A percentile compares a stretch with the other conserved stretches of the same genome.
Conservation (phyloP, 257 asterid genomes). For the Nicotiana noctiflora region DNA sequence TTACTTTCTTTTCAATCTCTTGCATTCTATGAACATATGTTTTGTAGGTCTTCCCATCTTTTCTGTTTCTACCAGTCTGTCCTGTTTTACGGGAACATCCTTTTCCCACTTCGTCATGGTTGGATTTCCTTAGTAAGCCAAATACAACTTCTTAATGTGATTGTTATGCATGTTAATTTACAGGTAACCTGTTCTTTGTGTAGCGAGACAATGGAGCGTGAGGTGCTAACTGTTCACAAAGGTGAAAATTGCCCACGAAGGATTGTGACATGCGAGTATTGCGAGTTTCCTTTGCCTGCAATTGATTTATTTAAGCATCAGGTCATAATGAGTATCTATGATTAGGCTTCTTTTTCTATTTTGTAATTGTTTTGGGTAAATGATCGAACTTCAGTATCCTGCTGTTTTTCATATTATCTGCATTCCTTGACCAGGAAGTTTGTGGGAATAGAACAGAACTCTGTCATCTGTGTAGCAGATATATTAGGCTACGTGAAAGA, state of each 20-base stretch:
- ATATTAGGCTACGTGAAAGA: conserved; percentile 76
- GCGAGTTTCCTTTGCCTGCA: conserved; percentile 96
- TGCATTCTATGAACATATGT: not conserved
- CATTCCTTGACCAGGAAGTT: conserved; percentile 52
- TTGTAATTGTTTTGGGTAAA: not conserved
- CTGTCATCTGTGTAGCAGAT: conserved; percentile 67
- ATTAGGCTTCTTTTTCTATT: not conserved
- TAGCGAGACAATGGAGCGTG: conserved; percentile 85
- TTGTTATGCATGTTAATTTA: conserved; percentile 25
- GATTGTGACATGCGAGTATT: conserved; percentile 82
- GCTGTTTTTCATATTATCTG: conserved; percentile 9
- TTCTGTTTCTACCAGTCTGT: not conserved
- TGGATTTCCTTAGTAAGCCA: not conserved
- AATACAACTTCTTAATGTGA: not conserved
- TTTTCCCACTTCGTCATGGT: not conserved
- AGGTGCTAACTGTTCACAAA: conserved; percentile 63
- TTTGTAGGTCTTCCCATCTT: not conserved
- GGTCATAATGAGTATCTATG: conserved; percentile 33
- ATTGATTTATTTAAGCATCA: conserved; percentile 87
- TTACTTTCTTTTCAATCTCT: not conserved
- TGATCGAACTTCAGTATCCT: not conserved
- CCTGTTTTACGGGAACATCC: not conserved
- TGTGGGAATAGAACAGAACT: conserved; percentile 91
- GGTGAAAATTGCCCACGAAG: conserved; percentile 89
- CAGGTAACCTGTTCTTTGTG: conserved; percentile 95